Evolutionary conservation across 768 basidiomycete species (phyloP).

Genomic region (Lactarius hengduanensis): DNA sequence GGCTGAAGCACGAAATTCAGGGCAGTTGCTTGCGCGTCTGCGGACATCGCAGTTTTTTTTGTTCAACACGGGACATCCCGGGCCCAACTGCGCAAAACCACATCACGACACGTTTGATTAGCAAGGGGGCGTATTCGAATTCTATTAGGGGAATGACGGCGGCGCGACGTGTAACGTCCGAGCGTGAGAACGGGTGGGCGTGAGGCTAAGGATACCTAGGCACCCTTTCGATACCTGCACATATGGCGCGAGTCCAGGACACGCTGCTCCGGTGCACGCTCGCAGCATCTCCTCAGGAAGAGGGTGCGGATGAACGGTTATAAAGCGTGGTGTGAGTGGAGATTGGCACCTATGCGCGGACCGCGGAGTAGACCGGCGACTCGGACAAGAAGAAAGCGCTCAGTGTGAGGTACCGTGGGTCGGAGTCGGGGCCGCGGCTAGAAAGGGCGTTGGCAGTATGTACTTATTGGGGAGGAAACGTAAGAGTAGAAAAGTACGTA

Average conservation of each 20-base stretch:
- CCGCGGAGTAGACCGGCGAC: slow-evolving; percentile 16
- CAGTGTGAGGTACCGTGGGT: slow-evolving; percentile 11
- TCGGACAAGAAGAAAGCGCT: slow-evolving; percentile 3
- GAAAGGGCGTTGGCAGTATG: slow-evolving; percentile 6
- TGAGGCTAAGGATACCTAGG: background rate
- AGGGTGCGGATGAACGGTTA: background rate
- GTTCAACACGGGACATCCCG: slow-evolving; percentile 17
- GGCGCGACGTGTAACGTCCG: slow-evolving; percentile 13
- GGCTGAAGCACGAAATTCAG: slow-evolving; percentile 21
- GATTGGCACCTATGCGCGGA: background rate
- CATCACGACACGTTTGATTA: slow-evolving; percentile 25
- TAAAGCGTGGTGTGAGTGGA: background rate
- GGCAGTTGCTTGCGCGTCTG: slow-evolving; percentile 12
- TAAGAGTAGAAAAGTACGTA: slow-evolving; percentile 12
- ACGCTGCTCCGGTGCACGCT: background rate
- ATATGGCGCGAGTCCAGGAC: background rate
- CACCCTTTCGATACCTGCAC: background rate
- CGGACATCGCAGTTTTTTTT: slow-evolving; percentile 14
- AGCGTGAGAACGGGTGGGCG: slow-evolving; percentile 10
- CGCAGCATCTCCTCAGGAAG: background rate
- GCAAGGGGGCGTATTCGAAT: slow-evolving; percentile 6
- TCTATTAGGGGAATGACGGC: slow-evolving; percentile 17
- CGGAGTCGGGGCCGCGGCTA: slow-evolving; percentile 12
- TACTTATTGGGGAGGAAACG: slow-evolving; percentile 12
- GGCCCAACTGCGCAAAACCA: slow-evolving; percentile 15